A percentile compares a stretch with the other conserved stretches of the same genome.
These are phyloP conservation scores for Phycomyces nitens DNA, from an alignment of 192 early-diverging fungal species.

Conservation along the genomic window DNA sequence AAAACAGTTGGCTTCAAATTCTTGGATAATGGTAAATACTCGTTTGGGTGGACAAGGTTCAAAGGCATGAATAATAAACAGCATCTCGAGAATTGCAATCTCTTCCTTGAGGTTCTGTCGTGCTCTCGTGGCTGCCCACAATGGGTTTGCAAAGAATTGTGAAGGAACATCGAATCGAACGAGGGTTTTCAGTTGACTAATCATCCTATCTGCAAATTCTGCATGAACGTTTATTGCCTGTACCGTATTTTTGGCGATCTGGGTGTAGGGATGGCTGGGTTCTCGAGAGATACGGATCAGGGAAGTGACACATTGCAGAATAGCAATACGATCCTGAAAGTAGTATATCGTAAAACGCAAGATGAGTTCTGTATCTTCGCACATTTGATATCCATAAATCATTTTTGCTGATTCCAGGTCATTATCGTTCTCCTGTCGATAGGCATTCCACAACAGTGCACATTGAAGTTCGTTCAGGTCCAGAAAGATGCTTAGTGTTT, in stretches of 20 bases:
- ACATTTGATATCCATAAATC: not conserved
- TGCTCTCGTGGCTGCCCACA: slow-evolving; percentile 31
- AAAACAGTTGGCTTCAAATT: slow-evolving; percentile 37
- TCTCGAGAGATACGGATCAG: slow-evolving; percentile 16
- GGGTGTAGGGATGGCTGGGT: slow-evolving; percentile 10
- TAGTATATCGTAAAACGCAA: slow-evolving; percentile 16
- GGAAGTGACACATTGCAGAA: slow-evolving; percentile 21
- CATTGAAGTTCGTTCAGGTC: slow-evolving; percentile 42
- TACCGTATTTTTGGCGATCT: not conserved
- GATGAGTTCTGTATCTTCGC: slow-evolving; percentile 8
- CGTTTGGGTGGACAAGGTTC: slow-evolving; percentile 10
- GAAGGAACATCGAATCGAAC: slow-evolving; percentile 24
- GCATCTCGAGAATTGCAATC: slow-evolving; percentile 37
- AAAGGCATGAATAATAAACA: slow-evolving; percentile 25
- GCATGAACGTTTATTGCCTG: not conserved
- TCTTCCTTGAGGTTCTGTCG: slow-evolving; percentile 42
- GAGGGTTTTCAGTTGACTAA: slow-evolving; percentile 15
- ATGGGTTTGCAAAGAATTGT: slow-evolving; percentile 18
- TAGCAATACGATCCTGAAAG: slow-evolving; percentile 20
- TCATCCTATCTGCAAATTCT: slow-evolving; percentile 11
- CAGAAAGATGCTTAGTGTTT: slow-evolving; percentile 34
- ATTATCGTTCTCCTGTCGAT: slow-evolving; percentile 13
- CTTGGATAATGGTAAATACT: slow-evolving; percentile 29
- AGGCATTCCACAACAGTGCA: slow-evolving; percentile 22
- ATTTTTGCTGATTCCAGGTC: not conserved